These are phyloP conservation scores for Fusarium sororula DNA, from an alignment of 2,329 filamentous ascomycete genomes.

Conservation along the genomic window DNA sequence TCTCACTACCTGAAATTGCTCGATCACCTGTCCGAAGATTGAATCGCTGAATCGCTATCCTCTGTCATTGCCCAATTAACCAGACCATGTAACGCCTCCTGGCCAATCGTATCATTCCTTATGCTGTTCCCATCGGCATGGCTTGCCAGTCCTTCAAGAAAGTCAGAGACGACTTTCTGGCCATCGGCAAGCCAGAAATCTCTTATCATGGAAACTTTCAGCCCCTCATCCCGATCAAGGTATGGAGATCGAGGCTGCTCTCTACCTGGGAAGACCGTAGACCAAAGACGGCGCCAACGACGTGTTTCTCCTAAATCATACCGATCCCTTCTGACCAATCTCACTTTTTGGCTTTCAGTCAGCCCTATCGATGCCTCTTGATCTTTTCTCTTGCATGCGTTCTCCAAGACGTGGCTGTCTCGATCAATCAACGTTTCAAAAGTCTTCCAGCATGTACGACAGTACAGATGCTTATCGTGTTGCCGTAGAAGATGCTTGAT, in stretches of 20 bases:
- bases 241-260: background rate
- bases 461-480: background rate
- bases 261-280: background rate
- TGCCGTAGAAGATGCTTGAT: background rate
- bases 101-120: background rate
- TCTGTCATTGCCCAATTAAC: background rate
- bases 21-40: fast-evolving
- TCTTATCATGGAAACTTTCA: background rate
- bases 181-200: background rate
- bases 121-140: background rate
- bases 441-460: background rate
- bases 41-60: background rate
- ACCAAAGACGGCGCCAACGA: background rate
- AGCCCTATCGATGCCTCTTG: background rate
- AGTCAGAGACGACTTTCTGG: background rate
- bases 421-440: background rate
- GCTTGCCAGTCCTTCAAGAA: background rate
- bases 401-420: background rate
- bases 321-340: background rate
- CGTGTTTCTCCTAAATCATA: background rate
- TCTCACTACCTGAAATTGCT: fast-evolving
- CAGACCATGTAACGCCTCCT: background rate
- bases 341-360: background rate
- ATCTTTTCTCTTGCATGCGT: background rate
- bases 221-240: background rate